A percentile compares a stretch with the other conserved stretches of the same genome.
These are phyloP conservation scores for Leishmania gerbilli DNA, from an alignment of 208 protist species.

Conservation along the genomic window DNA sequence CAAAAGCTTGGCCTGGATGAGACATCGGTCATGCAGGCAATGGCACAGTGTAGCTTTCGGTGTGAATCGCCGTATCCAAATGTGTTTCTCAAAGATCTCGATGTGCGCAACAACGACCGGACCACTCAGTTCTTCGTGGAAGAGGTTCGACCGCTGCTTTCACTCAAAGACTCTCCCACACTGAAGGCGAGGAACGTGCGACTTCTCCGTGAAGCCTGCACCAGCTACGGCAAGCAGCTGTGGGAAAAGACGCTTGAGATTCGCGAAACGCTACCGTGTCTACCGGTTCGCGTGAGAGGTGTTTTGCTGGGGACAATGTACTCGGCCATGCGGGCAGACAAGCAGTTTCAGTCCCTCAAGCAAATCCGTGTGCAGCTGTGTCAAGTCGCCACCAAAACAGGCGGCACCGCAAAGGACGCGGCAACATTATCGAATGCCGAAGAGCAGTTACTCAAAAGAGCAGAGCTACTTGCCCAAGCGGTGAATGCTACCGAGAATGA, in stretches of 20 bases:
- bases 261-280: constrained; percentile 34
- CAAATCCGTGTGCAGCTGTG: constrained; percentile 7
- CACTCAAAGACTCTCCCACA: not conserved
- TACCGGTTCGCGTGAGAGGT: constrained; percentile 34
- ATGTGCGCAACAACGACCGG: constrained; percentile 34
- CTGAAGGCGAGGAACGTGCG: not conserved
- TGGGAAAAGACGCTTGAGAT: constrained; percentile 27
- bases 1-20: constrained; percentile 3
- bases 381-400: not conserved
- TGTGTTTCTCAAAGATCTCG: constrained; percentile 47
- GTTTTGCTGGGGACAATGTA: constrained; percentile 45
- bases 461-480: constrained; percentile 5
- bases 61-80: constrained; percentile 29
- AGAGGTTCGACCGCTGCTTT: constrained; percentile 2
- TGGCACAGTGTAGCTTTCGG: constrained; percentile 19
- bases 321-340: constrained; percentile 37
- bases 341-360: constrained; percentile 45
- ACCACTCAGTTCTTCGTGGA: constrained; percentile 7
- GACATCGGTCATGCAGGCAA: not conserved
- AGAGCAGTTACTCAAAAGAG: constrained; percentile 12
- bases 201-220: constrained; percentile 21
- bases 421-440: not conserved
- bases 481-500: not conserved
- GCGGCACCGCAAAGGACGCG: not conserved
- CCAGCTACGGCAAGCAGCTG: constrained; percentile 26